Evolutionary conservation across 441 rosid genomes (phyloP).

Genomic region (Erodium moschatum): DNA sequence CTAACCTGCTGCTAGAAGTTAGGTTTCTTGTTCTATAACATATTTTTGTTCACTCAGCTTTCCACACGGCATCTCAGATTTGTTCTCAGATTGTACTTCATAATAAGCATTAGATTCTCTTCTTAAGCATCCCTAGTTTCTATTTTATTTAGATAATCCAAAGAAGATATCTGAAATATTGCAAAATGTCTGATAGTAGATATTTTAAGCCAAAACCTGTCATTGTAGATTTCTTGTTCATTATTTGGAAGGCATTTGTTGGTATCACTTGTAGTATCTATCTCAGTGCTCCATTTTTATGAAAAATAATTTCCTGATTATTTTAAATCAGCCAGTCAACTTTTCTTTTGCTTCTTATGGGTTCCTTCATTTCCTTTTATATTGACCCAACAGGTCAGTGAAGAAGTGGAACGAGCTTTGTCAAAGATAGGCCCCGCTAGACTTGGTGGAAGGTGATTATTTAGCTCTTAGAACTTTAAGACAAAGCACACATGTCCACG

Average conservation of each 20-base stretch:
- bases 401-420: constrained; percentile 98
- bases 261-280: not conserved
- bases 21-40: not conserved
- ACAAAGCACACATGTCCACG: not conserved
- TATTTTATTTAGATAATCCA: not conserved
- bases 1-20: not conserved
- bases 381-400: constrained; percentile 68
- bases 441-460: constrained; percentile 58
- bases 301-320: not conserved
- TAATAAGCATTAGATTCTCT: not conserved
- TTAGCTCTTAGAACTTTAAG: constrained; percentile 9
- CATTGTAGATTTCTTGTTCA: not conserved
- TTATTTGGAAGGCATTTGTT: not conserved
- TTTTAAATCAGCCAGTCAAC: not conserved
- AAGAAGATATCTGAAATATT: not conserved
- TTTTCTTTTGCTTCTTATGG: constrained; percentile 4
- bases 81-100: not conserved
- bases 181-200: not conserved
- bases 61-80: not conserved
- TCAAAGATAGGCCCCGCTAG: constrained; percentile 92
- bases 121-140: not conserved
- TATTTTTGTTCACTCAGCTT: not conserved
- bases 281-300: not conserved
- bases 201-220: not conserved
- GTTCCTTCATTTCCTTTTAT: constrained; percentile 4